Evolutionary conservation across 2,329 filamentous ascomycete species (phyloP).

Genomic region (Talaromyces atroroseus): DNA sequence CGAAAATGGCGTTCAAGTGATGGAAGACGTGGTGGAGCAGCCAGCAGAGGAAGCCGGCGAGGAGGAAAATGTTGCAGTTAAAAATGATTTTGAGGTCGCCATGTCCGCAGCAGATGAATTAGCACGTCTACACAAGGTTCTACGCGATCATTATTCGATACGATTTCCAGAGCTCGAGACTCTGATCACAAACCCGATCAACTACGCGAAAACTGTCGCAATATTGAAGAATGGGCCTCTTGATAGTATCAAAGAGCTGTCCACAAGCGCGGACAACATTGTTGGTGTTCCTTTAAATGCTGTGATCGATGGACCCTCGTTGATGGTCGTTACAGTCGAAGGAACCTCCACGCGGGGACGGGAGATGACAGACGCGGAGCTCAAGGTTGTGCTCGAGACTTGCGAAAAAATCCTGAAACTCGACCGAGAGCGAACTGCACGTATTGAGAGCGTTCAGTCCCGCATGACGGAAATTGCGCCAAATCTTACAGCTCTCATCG

Average conservation of each 20-base stretch:
- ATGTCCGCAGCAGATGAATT: constrained; percentile 93
- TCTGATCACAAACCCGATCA: constrained; percentile 82
- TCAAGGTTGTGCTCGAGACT: constrained; percentile 67
- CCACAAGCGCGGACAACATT: constrained; percentile 71
- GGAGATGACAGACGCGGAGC: constrained; percentile 67
- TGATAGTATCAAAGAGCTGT: constrained; percentile 76
- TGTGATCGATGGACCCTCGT: constrained; percentile 77
- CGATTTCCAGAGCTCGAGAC: constrained; percentile 90
- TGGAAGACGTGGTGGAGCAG: constrained; percentile 53
- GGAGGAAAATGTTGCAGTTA: constrained; percentile 60
- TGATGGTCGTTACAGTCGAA: constrained; percentile 96
- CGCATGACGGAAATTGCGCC: constrained; percentile 95
- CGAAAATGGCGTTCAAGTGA: constrained; percentile 56
- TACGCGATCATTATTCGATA: constrained; percentile 89
- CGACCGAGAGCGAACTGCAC: constrained; percentile 75
- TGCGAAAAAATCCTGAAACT: constrained; percentile 86
- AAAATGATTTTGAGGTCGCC: constrained; percentile 79
- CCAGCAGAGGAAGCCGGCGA: constrained; percentile 4
- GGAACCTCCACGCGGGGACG: constrained; percentile 82
- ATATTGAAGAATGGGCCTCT: constrained; percentile 90
- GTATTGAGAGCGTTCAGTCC: constrained; percentile 93
- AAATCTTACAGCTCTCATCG: constrained; percentile 84
- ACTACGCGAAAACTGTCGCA: constrained; percentile 91
- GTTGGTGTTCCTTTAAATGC: constrained; percentile 69
- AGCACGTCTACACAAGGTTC: constrained; percentile 89